Evolutionary conservation across 2,329 filamentous ascomycete species (phyloP).

Genomic region (Colletotrichum salicis): DNA sequence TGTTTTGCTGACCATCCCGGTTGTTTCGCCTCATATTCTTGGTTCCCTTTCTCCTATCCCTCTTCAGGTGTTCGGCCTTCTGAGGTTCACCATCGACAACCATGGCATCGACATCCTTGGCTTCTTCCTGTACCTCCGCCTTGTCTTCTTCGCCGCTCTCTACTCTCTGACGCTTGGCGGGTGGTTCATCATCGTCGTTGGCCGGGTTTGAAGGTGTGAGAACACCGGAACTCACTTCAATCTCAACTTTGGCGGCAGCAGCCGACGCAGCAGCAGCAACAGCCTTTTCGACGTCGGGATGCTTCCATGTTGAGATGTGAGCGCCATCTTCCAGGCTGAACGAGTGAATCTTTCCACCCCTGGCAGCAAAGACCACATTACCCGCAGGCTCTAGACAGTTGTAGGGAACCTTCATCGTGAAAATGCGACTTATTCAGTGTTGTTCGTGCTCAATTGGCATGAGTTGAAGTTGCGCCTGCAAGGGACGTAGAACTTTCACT

Average conservation of each 20-base stretch:
- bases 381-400: conserved; percentile 68
- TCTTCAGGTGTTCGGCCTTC: conserved; percentile 41
- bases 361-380: conserved; percentile 76
- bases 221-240: conserved; percentile 40
- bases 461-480: background rate
- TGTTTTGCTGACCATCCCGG: conserved; percentile 46
- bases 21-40: conserved; percentile 40
- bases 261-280: conserved; percentile 37
- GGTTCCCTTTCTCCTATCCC: conserved; percentile 38
- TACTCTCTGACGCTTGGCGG: conserved; percentile 55
- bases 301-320: conserved; percentile 71
- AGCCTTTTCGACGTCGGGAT: conserved; percentile 53
- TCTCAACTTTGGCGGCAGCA: conserved; percentile 41
- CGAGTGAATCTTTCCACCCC: conserved; percentile 76
- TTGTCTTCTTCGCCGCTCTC: conserved; percentile 47
- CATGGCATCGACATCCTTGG: conserved; percentile 36
- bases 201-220: conserved; percentile 15
- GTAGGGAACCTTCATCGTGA: conserved; percentile 67
- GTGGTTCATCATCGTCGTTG: conserved; percentile 44
- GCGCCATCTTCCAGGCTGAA: conserved; percentile 69
- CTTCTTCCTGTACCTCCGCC: conserved; percentile 40
- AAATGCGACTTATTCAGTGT: background rate
- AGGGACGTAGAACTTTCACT: conserved; percentile 27
- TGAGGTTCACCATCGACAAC: conserved; percentile 38
- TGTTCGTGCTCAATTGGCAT: conserved; percentile 9